Evolutionary conservation across 176 grass and related monocot species (phyloP), one percentile per base, ranked within the genome.

Genomic region (Dactylis glomerata): DNA sequence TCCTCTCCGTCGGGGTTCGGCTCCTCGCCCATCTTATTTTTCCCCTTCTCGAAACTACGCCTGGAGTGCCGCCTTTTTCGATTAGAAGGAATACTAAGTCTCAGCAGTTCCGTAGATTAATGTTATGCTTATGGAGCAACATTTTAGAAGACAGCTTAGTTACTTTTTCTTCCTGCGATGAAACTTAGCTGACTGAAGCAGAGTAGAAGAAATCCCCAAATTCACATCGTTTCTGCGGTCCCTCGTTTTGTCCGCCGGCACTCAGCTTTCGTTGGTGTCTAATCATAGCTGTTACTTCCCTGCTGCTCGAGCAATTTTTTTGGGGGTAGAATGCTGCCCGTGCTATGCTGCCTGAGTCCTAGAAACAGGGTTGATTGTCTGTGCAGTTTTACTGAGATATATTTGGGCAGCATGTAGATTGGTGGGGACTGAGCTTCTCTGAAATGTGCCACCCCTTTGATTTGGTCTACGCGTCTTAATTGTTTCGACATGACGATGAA

Each of bases 1-100:
- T 94, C 52, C 84, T 94, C 49, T 94, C 87, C 81, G 82, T 89
- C 79, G 92, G 89, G 87, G 92, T 94, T 71, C 49, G 84, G 56
- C 45, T 84, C 55, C 85, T 84, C 84, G 0, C 45, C 27, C 42
- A 50, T 73, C 68, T 2, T 33, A 10, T 19, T 36, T 2, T 5
- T 49, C 5, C 30, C 2, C 26, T 30, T 28, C 26, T 11, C 44
- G 7, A 49, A 74, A 73, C 47, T 30, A 30, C 42, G 44, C 24
- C 70, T 31, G 24, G 19, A 6, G 4, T 22, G 10, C 12, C 22
- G 22, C 26, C 44, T 50, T 74, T 64, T 0, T 49, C 24, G 44
- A 31, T 30, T 50, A 1, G 14, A 73, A 30, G 70, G 42, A 27
- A 73, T 15, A 57, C 54, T 3, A 74, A 28, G 26, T 47, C 68